Evolutionary conservation across 371 early-diverging fungal genomes (phyloP), one percentile per base, ranked within the genome.

Genomic region (Apophysomyces ossiformis): DNA sequence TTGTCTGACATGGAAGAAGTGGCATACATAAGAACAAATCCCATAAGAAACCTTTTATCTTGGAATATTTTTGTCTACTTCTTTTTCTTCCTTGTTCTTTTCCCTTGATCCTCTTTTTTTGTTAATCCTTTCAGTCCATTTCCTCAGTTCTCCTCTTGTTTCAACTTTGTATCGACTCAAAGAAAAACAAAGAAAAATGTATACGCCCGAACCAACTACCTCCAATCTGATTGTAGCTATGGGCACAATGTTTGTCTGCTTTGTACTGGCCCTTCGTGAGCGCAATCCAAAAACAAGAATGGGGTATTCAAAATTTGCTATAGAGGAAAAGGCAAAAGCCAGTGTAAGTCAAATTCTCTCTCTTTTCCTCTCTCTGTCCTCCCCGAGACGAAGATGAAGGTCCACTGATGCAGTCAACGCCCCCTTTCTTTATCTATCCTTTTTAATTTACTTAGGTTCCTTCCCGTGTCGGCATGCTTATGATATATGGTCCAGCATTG

Each of bases 291-390:
- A 18, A 5, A 74, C 76, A 7, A 65, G 65, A 12, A 26, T 81
- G 54, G 66, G 62, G 6, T 81, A 81, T 39, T 81, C 81, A 5
- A 81, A 81, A 54, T 81, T 81, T 54, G 60, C 64, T 37, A 57
- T 12, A n/a, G 15, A 50, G 54, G 21, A 44, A 43, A 35, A 35
- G 58, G 58, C 26, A 32, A 35, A 41, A 18, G 12, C 37, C 8
- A 37, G 15, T 9, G 64, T 57, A 56, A 64, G 38, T 57, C 1
- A 39, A 18, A 5, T 26, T 26, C 32, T 26, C 32, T 26, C 2
- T 26, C 32, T 26, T 26, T 2, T 26, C 32, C 26, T 26, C 26
- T 26, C 26, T 26, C 26, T 26, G 26, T 26, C 1, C 0, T 26
- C 32, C 32, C 37, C 18, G 9, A 39, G n/a, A 16, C 32, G 50